Evolutionary conservation across 176 grass and related monocot species (phyloP).

Genomic region (Themeda triandra): DNA sequence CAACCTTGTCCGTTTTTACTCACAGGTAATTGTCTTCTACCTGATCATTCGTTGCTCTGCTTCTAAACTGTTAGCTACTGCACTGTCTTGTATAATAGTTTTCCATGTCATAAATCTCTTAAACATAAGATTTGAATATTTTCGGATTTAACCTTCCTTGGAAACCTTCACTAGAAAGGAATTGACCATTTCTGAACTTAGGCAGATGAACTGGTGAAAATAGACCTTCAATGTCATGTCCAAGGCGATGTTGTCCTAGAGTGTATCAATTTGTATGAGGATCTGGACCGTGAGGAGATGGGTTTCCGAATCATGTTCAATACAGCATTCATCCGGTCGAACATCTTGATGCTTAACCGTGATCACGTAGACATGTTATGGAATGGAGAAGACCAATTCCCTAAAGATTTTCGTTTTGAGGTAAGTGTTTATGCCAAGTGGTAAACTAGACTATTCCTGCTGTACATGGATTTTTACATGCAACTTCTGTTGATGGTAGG

Average conservation of each 20-base stretch:
- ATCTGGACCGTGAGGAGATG: constrained; percentile 78
- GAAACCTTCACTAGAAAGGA: background rate
- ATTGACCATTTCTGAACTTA: constrained; percentile 44
- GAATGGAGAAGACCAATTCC: constrained; percentile 63
- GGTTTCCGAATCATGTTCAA: constrained; percentile 86
- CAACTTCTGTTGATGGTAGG: constrained; percentile 55
- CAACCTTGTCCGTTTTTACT: constrained; percentile 62
- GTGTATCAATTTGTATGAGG: constrained; percentile 69
- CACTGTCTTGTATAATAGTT: background rate
- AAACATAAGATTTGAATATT: constrained; percentile 17
- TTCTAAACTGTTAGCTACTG: constrained; percentile 6
- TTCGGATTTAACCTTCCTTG: background rate
- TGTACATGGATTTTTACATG: constrained; percentile 31
- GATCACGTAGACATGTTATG: constrained; percentile 83
- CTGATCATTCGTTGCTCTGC: background rate
- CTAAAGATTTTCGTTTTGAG: constrained; percentile 78
- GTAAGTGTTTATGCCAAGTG: constrained; percentile 43
- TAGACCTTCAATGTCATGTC: constrained; percentile 81
- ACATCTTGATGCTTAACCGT: constrained; percentile 76
- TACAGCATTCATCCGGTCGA: constrained; percentile 84
- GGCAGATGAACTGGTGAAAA: constrained; percentile 83
- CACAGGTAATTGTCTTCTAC: constrained; percentile 53
- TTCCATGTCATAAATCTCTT: constrained; percentile 6
- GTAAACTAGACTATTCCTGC: constrained; percentile 27
- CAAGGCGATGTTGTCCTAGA: constrained; percentile 94